Percentiles rank a stretch among this genome's conserved stretches.
Conservation (phyloP, 78 protist species). For the Kipferlia bialata region DNA sequence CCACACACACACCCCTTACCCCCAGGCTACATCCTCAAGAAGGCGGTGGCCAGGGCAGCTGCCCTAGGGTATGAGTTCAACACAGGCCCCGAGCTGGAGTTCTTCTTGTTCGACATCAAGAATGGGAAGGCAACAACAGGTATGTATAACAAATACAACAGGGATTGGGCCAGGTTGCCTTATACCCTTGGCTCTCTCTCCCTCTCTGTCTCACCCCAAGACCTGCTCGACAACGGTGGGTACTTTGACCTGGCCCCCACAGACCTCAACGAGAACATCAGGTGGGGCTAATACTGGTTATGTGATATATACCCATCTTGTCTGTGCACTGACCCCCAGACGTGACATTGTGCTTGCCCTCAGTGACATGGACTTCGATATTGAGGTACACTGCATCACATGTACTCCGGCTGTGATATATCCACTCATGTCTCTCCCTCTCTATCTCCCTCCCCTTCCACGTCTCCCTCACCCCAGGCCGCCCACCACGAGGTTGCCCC, state of each 20-base stretch:
- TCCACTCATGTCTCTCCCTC: too few relatives aligned
- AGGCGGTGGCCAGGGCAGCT: too few relatives aligned
- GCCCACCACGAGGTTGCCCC: conserved; percentile 15
- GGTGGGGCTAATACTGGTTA: conserved; percentile 13
- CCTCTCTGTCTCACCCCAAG: neutral
- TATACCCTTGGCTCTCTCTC: too few relatives aligned
- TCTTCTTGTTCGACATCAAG: neutral
- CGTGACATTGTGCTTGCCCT: neutral
- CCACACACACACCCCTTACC: too few relatives aligned
- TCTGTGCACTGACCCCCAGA: neutral
- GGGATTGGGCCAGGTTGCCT: too few relatives aligned
- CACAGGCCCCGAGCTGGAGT: conserved; percentile 17
- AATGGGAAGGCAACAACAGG: neutral
- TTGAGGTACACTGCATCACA: too few relatives aligned
- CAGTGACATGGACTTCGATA: too few relatives aligned
- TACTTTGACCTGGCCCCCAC: neutral
- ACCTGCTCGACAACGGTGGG: neutral
- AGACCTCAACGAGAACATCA: neutral
- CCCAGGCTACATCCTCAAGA: too few relatives aligned
- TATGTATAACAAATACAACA: neutral
- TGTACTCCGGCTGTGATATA: too few relatives aligned
- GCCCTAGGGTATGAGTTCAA: neutral
- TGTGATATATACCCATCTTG: neutral
- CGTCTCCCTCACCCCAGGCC: too few relatives aligned
- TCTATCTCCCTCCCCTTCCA: too few relatives aligned